Conservation (phyloP, 352 stramenopile species). For the Aphanomyces euteiches region DNA sequence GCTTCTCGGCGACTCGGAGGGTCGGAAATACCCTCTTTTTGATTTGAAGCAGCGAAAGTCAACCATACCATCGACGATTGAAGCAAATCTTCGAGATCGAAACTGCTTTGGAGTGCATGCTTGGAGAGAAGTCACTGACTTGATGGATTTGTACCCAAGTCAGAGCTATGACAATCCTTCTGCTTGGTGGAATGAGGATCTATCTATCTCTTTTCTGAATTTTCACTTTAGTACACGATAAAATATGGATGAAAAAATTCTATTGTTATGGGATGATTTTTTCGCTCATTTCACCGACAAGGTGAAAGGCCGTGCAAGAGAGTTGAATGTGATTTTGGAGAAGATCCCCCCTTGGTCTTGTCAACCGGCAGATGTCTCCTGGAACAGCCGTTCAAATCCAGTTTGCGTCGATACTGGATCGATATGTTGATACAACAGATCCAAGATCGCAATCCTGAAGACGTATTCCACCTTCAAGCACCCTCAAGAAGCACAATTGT, state of each 20-base stretch:
- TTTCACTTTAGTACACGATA: constrained; percentile 40
- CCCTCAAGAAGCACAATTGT: neutral
- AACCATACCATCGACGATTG: neutral
- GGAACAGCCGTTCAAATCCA: constrained; percentile 35
- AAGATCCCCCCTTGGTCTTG: constrained; percentile 32
- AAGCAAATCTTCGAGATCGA: neutral
- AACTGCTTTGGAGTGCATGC: constrained; percentile 33
- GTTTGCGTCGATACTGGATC: constrained; percentile 5
- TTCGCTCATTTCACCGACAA: constrained; percentile 32
- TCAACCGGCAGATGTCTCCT: constrained; percentile 35
- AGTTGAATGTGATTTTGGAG: constrained; percentile 35
- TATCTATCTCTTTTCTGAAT: constrained; percentile 34
- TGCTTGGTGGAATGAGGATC: constrained; percentile 35
- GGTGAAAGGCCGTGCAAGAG: constrained; percentile 27
- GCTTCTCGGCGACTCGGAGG: constrained; percentile 32
- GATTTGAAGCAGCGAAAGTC: constrained; percentile 34
- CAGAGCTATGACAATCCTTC: constrained; percentile 33
- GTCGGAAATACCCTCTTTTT: constrained; percentile 37
- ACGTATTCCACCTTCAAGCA: neutral
- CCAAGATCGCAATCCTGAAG: neutral
- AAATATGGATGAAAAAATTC: constrained; percentile 25
- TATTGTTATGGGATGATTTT: constrained; percentile 39
- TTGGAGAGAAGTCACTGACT: constrained; percentile 31
- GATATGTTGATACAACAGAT: neutral
- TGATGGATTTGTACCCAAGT: neutral